phyloP scores from a whole-genome alignment of 2,329 filamentous ascomycete genomes.

The Cadophora luteo-olivacea region DNA sequence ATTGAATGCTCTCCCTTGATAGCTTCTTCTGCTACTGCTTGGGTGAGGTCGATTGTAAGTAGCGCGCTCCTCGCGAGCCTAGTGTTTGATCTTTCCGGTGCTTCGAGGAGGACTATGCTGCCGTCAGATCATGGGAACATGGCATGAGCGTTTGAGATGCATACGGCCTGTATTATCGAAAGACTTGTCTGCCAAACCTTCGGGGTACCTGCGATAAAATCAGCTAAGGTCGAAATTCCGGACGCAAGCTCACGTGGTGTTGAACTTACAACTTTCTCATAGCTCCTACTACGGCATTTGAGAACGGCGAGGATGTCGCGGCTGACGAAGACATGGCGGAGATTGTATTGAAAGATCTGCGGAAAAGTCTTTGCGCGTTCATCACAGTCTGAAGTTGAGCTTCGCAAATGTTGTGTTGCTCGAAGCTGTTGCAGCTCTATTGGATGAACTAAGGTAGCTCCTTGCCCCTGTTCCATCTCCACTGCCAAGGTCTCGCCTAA shows the following conservation, averaged over 20 bases:
- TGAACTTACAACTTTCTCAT: slow-evolving; percentile 77
- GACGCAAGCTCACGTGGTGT: neutral
- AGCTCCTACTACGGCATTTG: slow-evolving; percentile 72
- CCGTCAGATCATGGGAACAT: slow-evolving; percentile 21
- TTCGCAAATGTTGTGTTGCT: neutral
- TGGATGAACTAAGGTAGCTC: neutral
- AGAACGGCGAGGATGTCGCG: slow-evolving; percentile 53
- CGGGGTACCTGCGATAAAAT: slow-evolving; percentile 74
- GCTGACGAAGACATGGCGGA: slow-evolving; percentile 36
- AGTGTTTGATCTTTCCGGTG: slow-evolving; percentile 62
- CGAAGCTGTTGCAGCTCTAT: slow-evolving; percentile 10
- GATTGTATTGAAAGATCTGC: slow-evolving; percentile 26
- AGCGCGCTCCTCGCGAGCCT: slow-evolving; percentile 70
- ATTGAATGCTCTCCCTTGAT: slow-evolving; percentile 77
- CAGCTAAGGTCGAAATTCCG: neutral
- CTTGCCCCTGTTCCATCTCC: no score
- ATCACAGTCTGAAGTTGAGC: slow-evolving; percentile 28
- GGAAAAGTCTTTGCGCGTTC: slow-evolving; percentile 30
- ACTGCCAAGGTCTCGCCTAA: neutral
- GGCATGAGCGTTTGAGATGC: slow-evolving; percentile 15
- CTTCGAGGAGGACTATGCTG: slow-evolving; percentile 68
- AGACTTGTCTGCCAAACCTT: slow-evolving; percentile 83
- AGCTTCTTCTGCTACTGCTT: slow-evolving; percentile 87
- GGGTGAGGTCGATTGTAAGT: slow-evolving; percentile 90
- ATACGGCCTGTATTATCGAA: slow-evolving; percentile 94